Conservation (phyloP, 2,329 filamentous ascomycete genomes). For the Neofusicoccum ribis region DNA sequence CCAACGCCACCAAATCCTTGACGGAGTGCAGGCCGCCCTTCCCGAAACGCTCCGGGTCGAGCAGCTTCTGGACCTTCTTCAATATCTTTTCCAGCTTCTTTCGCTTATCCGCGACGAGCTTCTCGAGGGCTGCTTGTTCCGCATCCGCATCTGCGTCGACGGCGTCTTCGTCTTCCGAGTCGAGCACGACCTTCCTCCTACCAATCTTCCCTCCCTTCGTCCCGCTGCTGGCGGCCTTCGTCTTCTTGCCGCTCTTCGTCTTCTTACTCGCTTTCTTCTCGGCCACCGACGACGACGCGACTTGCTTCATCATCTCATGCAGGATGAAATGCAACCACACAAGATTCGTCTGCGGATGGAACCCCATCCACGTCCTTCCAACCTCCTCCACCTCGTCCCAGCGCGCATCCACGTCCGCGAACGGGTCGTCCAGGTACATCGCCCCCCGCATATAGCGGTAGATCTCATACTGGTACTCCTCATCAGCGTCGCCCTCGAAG, state of each 20-base stretch:
- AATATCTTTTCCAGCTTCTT: constrained; percentile 40
- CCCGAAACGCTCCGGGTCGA: constrained; percentile 41
- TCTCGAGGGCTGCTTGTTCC: constrained; percentile 22
- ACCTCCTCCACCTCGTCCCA: constrained; percentile 23
- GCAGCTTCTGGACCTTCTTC: constrained; percentile 35
- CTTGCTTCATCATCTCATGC: constrained; percentile 52
- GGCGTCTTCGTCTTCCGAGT: not conserved
- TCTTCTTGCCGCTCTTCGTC: constrained; percentile 44
- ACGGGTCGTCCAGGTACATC: constrained; percentile 47
- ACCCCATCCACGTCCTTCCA: constrained; percentile 51
- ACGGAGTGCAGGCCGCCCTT: constrained; percentile 30
- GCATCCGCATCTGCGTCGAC: not conserved
- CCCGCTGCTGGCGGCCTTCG: constrained; percentile 36
- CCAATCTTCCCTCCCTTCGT: constrained; percentile 38
- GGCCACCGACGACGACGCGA: constrained; percentile 21
- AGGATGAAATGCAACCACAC: constrained; percentile 65
- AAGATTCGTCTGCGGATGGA: constrained; percentile 61
- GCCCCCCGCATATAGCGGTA: constrained; percentile 54
- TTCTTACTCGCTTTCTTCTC: constrained; percentile 20
- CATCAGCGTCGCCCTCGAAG: constrained; percentile 48
- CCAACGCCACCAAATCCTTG: constrained; percentile 36
- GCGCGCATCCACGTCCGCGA: constrained; percentile 33
- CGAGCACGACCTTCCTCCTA: not conserved
- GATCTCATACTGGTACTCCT: constrained; percentile 58
- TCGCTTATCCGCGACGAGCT: constrained; percentile 36